A percentile compares a stretch with the other conserved stretches of the same genome.
These are phyloP conservation scores for Monosporascus cannonballus DNA, from an alignment of 2,329 filamentous ascomycete species.

Conservation along the genomic window DNA sequence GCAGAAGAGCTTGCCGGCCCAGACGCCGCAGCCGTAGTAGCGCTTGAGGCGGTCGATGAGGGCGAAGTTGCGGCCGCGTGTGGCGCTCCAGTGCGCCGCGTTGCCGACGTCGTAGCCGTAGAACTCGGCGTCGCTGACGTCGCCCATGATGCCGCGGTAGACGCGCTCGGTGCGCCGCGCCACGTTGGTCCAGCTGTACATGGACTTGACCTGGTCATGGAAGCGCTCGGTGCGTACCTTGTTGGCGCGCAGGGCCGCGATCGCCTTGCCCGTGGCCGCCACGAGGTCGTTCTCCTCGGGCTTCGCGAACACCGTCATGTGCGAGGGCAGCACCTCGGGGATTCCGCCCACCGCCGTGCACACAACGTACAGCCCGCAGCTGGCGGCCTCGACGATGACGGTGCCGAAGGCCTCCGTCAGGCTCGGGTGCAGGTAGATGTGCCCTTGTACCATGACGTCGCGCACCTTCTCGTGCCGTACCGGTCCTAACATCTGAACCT, in stretches of 20 bases:
- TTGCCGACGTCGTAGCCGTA: constrained; percentile 72
- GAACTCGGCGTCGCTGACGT: constrained; percentile 80
- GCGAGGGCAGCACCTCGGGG: constrained; percentile 86
- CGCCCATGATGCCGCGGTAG: constrained; percentile 86
- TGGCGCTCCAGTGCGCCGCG: constrained; percentile 58
- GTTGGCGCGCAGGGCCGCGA: constrained; percentile 76
- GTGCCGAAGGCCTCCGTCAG: constrained; percentile 97
- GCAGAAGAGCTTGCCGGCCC: constrained; percentile 97
- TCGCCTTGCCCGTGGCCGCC: constrained; percentile 80
- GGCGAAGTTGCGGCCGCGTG: constrained; percentile 72
- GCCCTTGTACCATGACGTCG: constrained; percentile 93
- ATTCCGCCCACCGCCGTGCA: constrained; percentile 96
- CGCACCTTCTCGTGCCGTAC: constrained; percentile 94
- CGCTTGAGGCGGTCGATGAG: constrained; percentile 91
- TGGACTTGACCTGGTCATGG: constrained; percentile 93
- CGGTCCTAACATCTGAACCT: constrained; percentile 85
- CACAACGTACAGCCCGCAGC: constrained; percentile 92
- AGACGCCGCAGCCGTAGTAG: constrained; percentile 97
- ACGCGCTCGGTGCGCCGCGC: constrained; percentile 90
- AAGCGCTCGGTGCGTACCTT: constrained; percentile 89
- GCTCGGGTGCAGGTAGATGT: constrained; percentile 93
- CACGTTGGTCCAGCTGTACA: constrained; percentile 99
- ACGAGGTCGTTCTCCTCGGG: constrained; percentile 96
- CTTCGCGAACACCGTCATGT: constrained; percentile 97
- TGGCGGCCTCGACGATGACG: constrained; percentile 94